Conservation (phyloP, 345 rosid genomes). For the Murraya koenigii region DNA sequence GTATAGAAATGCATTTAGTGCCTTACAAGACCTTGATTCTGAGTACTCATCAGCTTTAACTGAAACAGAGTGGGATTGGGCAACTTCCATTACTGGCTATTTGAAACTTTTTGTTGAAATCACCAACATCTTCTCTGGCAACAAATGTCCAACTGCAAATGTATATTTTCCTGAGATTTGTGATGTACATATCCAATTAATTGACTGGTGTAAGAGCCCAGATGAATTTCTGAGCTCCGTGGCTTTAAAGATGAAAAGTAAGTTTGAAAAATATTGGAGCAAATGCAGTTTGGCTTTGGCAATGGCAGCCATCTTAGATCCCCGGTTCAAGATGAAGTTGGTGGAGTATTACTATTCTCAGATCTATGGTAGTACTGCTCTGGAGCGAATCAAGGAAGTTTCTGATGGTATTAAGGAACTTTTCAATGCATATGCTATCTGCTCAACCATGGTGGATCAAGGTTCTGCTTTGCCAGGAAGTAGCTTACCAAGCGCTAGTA, state of each 20-base stretch:
- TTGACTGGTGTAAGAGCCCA: conserved; percentile 85
- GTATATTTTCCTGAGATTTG: conserved; percentile 85
- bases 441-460: conserved; percentile 69
- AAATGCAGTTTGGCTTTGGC: conserved; percentile 88
- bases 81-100: conserved; percentile 51
- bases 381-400: conserved; percentile 80
- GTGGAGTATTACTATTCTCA: conserved; percentile 93
- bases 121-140: conserved; percentile 48
- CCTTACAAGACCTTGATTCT: conserved; percentile 63
- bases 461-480: conserved; percentile 78
- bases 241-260: conserved; percentile 72
- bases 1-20: conserved; percentile 58
- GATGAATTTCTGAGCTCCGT: conserved; percentile 64
- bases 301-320: conserved; percentile 86
- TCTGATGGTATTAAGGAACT: conserved; percentile 80
- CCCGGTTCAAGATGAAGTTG: conserved; percentile 89
- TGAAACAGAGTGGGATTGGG: conserved; percentile 82
- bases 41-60: conserved; percentile 49
- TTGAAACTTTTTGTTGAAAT: conserved; percentile 65
- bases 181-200: conserved; percentile 75
- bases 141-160: conserved; percentile 74
- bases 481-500: conserved; percentile 53
- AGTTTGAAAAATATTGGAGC: conserved; percentile 84
- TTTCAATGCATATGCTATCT: conserved; percentile 74
- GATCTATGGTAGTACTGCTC: conserved; percentile 87